Evolutionary conservation across 2,329 filamentous ascomycete genomes (phyloP).

Genomic region (Aspergillus amoenus): DNA sequence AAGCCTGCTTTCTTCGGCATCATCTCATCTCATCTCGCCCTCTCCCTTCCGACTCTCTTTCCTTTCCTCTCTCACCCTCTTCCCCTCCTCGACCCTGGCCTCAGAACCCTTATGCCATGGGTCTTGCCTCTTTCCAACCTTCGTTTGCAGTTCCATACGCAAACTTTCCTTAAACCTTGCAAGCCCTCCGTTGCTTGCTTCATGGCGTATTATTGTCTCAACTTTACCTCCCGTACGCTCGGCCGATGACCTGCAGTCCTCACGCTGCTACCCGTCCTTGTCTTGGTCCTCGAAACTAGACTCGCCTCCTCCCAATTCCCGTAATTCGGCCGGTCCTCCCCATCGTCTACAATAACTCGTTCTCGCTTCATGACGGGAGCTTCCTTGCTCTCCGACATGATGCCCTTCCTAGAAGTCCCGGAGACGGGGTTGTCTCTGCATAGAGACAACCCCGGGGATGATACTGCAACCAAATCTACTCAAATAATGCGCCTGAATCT

Average conservation of each 20-base stretch:
- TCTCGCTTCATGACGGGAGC: slow-evolving; percentile 4
- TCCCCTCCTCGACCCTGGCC: slow-evolving; percentile 8
- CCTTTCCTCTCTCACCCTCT: slow-evolving; percentile 13
- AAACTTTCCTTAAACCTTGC: slow-evolving; percentile 15
- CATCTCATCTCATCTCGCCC: slow-evolving; percentile 25
- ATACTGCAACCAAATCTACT: slow-evolving; percentile 31
- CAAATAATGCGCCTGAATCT: slow-evolving; percentile 51
- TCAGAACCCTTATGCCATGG: slow-evolving; percentile 19
- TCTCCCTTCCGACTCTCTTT: slow-evolving; percentile 18
- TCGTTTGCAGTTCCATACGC: slow-evolving; percentile 20
- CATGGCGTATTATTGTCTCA: slow-evolving; percentile 35
- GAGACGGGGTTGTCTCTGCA: slow-evolving; percentile 42
- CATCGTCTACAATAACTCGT: slow-evolving; percentile 8
- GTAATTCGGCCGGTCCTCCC: slow-evolving; percentile 6
- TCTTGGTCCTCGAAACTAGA: slow-evolving; percentile 20
- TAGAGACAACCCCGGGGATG: slow-evolving; percentile 31
- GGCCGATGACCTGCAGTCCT: slow-evolving; percentile 40
- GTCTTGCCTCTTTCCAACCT: slow-evolving; percentile 16
- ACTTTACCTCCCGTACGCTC: slow-evolving; percentile 32
- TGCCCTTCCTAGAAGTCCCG: slow-evolving; percentile 39
- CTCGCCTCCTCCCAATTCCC: slow-evolving; percentile 15
- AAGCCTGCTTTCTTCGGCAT: slow-evolving; percentile 25
- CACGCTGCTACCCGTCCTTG: slow-evolving; percentile 36
- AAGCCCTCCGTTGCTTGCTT: slow-evolving; percentile 24
- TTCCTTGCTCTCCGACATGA: slow-evolving; percentile 21